A percentile compares a stretch with the other conserved stretches of the same genome.
These are phyloP conservation scores for Spatholobus suberectus DNA, from an alignment of 306 rosid species.

Conservation along the genomic window DNA sequence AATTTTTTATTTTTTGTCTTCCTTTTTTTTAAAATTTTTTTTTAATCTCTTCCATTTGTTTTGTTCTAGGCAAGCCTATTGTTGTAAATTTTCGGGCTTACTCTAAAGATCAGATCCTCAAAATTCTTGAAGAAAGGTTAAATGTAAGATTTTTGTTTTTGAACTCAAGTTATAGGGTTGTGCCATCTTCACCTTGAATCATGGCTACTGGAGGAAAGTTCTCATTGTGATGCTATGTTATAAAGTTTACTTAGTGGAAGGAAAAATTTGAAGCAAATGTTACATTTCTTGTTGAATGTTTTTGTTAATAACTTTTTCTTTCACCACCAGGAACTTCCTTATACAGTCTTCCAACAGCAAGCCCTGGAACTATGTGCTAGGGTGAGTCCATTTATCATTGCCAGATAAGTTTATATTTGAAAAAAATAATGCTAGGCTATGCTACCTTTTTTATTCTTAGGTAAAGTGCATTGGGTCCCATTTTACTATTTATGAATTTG, in stretches of 20 bases:
- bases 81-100: conserved; percentile 83
- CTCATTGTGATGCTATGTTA: neutral
- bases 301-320: conserved; percentile 21
- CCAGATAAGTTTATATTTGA: neutral
- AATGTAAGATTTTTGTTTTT: conserved; percentile 54
- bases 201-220: neutral
- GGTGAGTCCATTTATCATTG: conserved; percentile 56
- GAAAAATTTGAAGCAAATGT: neutral
- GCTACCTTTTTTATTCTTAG: neutral
- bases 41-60: neutral
- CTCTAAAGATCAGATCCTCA: conserved; percentile 78
- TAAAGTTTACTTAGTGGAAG: neutral
- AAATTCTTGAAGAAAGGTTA: conserved; percentile 84
- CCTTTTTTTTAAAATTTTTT: neutral
- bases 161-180: neutral
- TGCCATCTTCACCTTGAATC: neutral
- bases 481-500: neutral
- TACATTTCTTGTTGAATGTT: conserved; percentile 35
- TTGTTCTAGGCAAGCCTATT: conserved; percentile 74
- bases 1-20: neutral
- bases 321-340: conserved; percentile 70
- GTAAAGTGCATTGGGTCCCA: neutral
- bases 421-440: neutral
- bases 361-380: conserved; percentile 97
- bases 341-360: conserved; percentile 69